Base-by-base conservation (phyloP, 345 rosid genomes). In the Hypericum androsaemum region DNA sequence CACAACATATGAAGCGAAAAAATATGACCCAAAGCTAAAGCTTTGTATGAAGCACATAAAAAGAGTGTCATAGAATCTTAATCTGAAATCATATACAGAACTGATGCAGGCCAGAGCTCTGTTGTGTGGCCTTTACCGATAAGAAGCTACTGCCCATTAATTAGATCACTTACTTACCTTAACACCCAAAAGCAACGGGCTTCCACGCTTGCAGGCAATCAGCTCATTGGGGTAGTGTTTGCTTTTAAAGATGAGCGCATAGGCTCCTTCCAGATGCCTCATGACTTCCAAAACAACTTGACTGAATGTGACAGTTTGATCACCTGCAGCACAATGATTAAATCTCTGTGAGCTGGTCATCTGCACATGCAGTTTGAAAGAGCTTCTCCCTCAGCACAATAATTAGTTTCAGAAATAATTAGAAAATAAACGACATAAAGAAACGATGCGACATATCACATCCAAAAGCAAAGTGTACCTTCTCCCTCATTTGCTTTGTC, bases 251-350 rank as follows among this genome's bases (percentile, higher is more conserved):
- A 88, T 73, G 64, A 92, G 96, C 52, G 98, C 98, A 74, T 88
- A 92, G 42, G 98, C 98, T 64, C 98, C 98, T 63, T 88, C 98
- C 53, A 92, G 94, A 62, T 83, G 96, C 62, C 89, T 78, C 89
- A 92, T 81, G 57, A 92, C 95, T 75, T 92, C 98, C 58, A 83
- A 71, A 32, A 92, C 96, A 69, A 92, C 96, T 68, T 88, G 88
- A 68, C 88, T 75, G 71, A 92, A 92, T 41, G 89, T 65, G 47
- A 81, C 89, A 22, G 74, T 66, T 61, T 71, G 79, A 47, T 59
- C 82, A 64, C 88, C 96, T 90, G 77, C 62, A 68, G 50, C 60
- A 16, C 61, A 65, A 62, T 22, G 32, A 63, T 5, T 51, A 53
- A 13, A 32, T 13, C 9, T 12, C 50, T 8, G 9, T 10, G 45